Evolutionary conservation across 805 yeast species (phyloP), one percentile per base, ranked within the genome.

Genomic region (Maudiozyma barnettii): DNA sequence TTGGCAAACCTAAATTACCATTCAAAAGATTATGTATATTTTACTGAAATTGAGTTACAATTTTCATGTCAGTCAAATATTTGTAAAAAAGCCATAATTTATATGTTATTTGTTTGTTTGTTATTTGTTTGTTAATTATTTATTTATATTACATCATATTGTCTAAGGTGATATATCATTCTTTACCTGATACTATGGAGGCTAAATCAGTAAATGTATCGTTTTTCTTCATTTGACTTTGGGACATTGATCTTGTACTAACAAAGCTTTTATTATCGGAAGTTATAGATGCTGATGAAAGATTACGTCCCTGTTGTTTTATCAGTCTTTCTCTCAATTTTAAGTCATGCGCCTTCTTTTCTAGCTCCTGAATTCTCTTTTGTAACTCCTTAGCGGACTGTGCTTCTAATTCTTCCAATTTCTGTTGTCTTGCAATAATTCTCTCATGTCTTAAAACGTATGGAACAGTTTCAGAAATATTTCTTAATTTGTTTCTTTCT

Each of bases 381-480:
- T 87, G 79, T 57, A 85, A 69, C 57, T 84, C 91, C 58, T 74
- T 75, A 0, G 91, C 93, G 46, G 85, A 78, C 52, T 81, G 82
- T 58, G 82, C 81, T 62, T 85, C 95, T 66, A 85, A 67, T 55
- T 84, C 88, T 61, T 84, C 90, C 44, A 85, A 68, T 66, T 82
- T 84, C 49, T 81, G 86, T 59, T 85, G 90, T 63, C 85, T 81
- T 45, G 83, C 82, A 53, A 79, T 66, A 48, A 84, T 75, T 48
- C 83, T 75, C 64, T 85, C 91, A 63, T 84, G 91, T 60, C 86
- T 76, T 51, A 85, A 68, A 31, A 84, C 82, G 55, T 85, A 85
- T n/a, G 95, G 95, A 21, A 85, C 86, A 1, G 93, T 85, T 59
- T 84, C 91, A 39, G 89, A 81, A 47, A 85, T 79, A 59, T 81